Conservation (phyloP, 2,329 filamentous ascomycete genomes). For the Penicillium palitans region DNA sequence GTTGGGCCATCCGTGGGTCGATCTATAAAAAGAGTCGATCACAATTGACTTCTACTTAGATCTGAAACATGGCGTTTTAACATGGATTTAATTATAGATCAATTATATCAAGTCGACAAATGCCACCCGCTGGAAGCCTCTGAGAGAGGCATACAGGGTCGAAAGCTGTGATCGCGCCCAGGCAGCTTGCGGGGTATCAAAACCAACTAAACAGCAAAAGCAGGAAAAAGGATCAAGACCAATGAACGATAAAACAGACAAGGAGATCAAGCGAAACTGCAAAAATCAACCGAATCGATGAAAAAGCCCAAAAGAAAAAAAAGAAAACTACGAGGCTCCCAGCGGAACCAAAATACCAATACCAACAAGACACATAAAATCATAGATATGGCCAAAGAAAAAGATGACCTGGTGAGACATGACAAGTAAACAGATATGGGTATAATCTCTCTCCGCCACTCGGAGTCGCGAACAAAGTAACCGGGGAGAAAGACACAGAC, state of each 20-base stretch:
- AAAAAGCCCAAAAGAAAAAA: slow-evolving; percentile 3
- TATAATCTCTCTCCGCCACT: slow-evolving; percentile 28
- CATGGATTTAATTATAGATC: neutral
- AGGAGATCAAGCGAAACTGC: neutral
- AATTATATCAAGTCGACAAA: slow-evolving; percentile 1
- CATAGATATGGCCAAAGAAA: slow-evolving; percentile 18
- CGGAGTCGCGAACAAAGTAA: slow-evolving; percentile 19
- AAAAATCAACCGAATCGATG: slow-evolving; percentile 2
- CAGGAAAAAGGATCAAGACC: slow-evolving; percentile 1
- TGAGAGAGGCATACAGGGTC: neutral
- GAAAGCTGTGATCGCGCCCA: slow-evolving; percentile 7
- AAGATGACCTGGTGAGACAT: slow-evolving; percentile 26
- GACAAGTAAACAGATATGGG: slow-evolving; percentile 25
- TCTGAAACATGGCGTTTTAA: neutral
- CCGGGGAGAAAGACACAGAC: slow-evolving; percentile 13
- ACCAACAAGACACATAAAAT: slow-evolving; percentile 4
- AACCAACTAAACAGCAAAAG: slow-evolving; percentile 8
- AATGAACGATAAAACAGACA: neutral
- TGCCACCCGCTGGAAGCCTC: neutral
- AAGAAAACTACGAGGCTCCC: slow-evolving; percentile 3
- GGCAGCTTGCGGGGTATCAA: slow-evolving; percentile 12
- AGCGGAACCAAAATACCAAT: slow-evolving; percentile 3
- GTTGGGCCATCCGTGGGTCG: slow-evolving; percentile 5
- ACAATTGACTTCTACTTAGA: neutral
- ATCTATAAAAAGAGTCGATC: slow-evolving; percentile 17